These are phyloP conservation scores for Penicillium angulare DNA, from an alignment of 495 filamentous ascomycete species.

Conservation along the genomic window DNA sequence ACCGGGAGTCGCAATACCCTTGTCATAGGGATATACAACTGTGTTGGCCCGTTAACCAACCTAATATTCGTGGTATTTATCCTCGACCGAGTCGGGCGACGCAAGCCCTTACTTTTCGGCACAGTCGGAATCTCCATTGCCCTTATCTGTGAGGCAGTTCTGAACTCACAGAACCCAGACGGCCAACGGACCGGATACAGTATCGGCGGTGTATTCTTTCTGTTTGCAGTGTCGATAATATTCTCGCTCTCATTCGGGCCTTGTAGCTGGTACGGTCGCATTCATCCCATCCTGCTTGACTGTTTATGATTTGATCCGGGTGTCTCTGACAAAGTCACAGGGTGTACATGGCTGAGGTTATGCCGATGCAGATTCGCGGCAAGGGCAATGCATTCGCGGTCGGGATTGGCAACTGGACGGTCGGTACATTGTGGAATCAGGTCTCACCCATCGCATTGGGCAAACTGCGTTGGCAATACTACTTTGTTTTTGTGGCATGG, in stretches of 20 bases:
- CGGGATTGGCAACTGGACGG: slow-evolving; percentile 49
- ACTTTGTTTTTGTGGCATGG: slow-evolving; percentile 45
- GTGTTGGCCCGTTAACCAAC: slow-evolving; percentile 52
- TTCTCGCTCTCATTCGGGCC: slow-evolving; percentile 49
- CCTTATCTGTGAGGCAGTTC: slow-evolving; percentile 41
- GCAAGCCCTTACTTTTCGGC: slow-evolving; percentile 39
- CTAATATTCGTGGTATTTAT: slow-evolving; percentile 46
- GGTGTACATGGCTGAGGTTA: slow-evolving; percentile 51
- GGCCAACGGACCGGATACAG: slow-evolving; percentile 33
- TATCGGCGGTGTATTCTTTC: slow-evolving; percentile 48
- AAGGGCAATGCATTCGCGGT: slow-evolving; percentile 49
- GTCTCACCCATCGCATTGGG: slow-evolving; percentile 48
- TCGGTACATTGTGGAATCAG: slow-evolving; percentile 50
- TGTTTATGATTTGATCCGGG: background rate
- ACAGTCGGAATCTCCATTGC: slow-evolving; percentile 39
- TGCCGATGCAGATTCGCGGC: slow-evolving; percentile 51
- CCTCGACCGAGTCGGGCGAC: slow-evolving; percentile 39
- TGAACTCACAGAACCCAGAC: slow-evolving; percentile 40
- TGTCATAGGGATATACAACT: slow-evolving; percentile 60
- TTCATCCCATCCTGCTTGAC: background rate
- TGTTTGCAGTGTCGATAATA: slow-evolving; percentile 47
- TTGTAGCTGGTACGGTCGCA: slow-evolving; percentile 39
- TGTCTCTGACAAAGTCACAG: slow-evolving; percentile 9
- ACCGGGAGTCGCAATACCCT: slow-evolving; percentile 49
- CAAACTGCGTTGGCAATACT: slow-evolving; percentile 41